Conservation (phyloP, 495 filamentous ascomycete species). For the Aspergillus ostianus region DNA sequence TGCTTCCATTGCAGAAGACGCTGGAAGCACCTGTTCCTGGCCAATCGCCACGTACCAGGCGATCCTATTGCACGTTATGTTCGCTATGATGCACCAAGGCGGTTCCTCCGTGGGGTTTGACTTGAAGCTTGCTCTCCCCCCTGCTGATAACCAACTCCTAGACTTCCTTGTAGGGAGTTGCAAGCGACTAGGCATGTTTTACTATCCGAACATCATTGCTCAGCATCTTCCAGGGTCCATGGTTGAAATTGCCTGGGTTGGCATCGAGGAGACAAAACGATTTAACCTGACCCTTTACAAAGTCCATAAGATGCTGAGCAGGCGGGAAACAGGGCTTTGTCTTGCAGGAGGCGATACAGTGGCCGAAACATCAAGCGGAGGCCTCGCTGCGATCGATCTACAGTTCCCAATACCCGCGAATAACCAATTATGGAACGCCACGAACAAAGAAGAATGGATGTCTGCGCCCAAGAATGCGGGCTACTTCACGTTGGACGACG, state of each 20-base stretch:
- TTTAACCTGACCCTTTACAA: slow-evolving; percentile 30
- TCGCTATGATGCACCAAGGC: slow-evolving; percentile 15
- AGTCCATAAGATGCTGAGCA: slow-evolving; percentile 16
- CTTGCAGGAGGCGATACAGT: background rate
- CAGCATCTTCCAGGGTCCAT: slow-evolving; percentile 15
- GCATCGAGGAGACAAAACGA: slow-evolving; percentile 32
- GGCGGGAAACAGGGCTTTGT: background rate
- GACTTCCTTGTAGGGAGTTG: slow-evolving; percentile 25
- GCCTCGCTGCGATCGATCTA: slow-evolving; percentile 23
- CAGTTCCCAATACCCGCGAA: slow-evolving; percentile 29
- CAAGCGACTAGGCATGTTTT: slow-evolving; percentile 29
- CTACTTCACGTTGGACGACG: slow-evolving; percentile 3
- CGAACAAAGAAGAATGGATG: slow-evolving; percentile 21
- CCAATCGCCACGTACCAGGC: slow-evolving; percentile 34
- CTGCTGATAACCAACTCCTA: slow-evolving; percentile 18
- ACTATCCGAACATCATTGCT: slow-evolving; percentile 29
- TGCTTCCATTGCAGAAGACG: slow-evolving; percentile 15
- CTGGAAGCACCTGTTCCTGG: slow-evolving; percentile 20
- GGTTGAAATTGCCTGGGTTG: slow-evolving; percentile 21
- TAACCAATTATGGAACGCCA: slow-evolving; percentile 23
- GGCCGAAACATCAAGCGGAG: background rate
- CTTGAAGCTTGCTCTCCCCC: slow-evolving; percentile 17
- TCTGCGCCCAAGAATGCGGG: slow-evolving; percentile 5
- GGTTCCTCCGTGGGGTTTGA: slow-evolving; percentile 12
- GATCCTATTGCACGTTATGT: slow-evolving; percentile 32